Conservation (phyloP, 2,329 filamentous ascomycete genomes). For the Furcasterigmium sp. region DNA sequence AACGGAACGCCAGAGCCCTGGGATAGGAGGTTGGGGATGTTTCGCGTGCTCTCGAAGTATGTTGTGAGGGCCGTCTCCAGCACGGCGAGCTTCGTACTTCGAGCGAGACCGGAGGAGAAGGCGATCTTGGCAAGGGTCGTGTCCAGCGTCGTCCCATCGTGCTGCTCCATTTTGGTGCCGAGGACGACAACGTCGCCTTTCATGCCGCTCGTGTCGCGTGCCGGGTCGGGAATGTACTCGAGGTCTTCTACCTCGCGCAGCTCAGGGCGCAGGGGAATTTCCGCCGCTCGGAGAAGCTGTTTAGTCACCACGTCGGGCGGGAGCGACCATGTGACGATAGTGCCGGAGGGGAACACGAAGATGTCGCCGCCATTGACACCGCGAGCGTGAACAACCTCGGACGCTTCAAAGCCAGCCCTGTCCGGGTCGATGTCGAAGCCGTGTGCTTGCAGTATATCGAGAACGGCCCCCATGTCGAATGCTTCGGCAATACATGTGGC, state of each 20-base stretch:
- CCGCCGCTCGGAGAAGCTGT: slow-evolving; percentile 70
- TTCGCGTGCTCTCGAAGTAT: slow-evolving; percentile 82
- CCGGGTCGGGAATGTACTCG: slow-evolving; percentile 74
- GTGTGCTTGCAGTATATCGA: slow-evolving; percentile 51
- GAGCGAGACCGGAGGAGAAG: slow-evolving; percentile 88
- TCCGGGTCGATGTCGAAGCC: slow-evolving; percentile 60
- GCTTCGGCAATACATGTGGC: slow-evolving; percentile 59
- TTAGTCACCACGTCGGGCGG: slow-evolving; percentile 70
- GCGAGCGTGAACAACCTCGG: slow-evolving; percentile 59
- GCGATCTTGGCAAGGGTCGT: slow-evolving; percentile 87
- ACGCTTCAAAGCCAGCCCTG: slow-evolving; percentile 52
- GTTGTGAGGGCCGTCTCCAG: slow-evolving; percentile 76
- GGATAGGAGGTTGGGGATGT: slow-evolving; percentile 74
- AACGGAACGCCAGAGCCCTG: slow-evolving; percentile 43
- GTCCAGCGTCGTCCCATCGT: slow-evolving; percentile 41
- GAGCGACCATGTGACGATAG: slow-evolving; percentile 87
- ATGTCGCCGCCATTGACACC: slow-evolving; percentile 70
- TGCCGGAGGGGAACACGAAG: slow-evolving; percentile 93
- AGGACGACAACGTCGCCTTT: slow-evolving; percentile 85
- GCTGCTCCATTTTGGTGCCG: slow-evolving; percentile 61
- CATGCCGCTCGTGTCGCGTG: slow-evolving; percentile 69
- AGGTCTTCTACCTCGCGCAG: slow-evolving; percentile 82
- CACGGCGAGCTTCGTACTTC: slow-evolving; percentile 89
- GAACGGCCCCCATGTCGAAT: slow-evolving; percentile 58
- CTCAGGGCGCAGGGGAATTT: slow-evolving; percentile 63